Evolutionary conservation across 164 flowering plant species (phyloP), one percentile per base, ranked within the genome.

Genomic region (Annona squamosa): DNA sequence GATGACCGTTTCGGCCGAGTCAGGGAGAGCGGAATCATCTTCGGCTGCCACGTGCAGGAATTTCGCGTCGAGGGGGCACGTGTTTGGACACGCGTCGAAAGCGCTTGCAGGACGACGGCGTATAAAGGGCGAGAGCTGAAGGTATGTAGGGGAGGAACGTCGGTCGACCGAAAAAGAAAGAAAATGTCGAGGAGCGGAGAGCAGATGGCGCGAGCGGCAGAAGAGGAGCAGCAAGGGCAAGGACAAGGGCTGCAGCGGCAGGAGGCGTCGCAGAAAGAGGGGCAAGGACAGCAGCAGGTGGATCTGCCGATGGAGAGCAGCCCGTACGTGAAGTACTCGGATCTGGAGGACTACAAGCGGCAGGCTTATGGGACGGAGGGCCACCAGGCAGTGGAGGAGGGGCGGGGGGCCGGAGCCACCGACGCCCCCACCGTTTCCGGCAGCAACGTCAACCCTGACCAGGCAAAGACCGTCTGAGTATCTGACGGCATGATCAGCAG

Each of bases 311-410:
- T 85, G 46, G 81, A 89, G 74, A 84, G 81, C 42, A 87, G 97
- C 69, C 97, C 97, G 0, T 90, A 91, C 72, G 76, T 87, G 67
- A 82, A 86, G 66, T 87, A 85, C 77, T 66, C 78, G 1, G 87
- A 88, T 74, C 68, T 90, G 84, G 94, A 91, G 72, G 97, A 90
- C 66, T 89, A 89, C 83, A 91, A 91, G 81, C 76, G 71, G 6
- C 75, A 86, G 67, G 97, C 82, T 1, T 90, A 88, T 37, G 94
- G 92, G 46, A 81, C 97, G 0, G 78, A 86, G 63, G 97, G 91
- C 26, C 97, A 88, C 77, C 56, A 86, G 63, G 86, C 88, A 0
- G 76, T 72, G 17, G 69, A 82, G 63, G 76, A 83, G 0, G 84
- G 86, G 41, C 83, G 82, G 42, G 87, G 86, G 3, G 91, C 83